These are phyloP conservation scores for Moelleriella libera DNA, from an alignment of 2,329 filamentous ascomycete species.

Conservation along the genomic window DNA sequence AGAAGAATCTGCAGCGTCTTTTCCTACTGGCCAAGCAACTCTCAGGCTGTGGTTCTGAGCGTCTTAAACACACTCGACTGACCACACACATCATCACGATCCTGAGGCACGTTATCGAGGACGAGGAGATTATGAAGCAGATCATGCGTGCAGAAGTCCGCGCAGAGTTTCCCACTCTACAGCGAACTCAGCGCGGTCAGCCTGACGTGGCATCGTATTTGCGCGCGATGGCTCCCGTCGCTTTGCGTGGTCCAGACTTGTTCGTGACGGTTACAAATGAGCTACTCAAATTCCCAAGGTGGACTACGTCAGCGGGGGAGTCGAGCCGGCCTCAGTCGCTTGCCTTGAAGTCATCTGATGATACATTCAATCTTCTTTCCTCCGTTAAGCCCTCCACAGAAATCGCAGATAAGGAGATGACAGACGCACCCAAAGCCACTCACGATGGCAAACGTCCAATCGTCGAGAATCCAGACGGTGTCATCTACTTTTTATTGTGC, in stretches of 20 bases:
- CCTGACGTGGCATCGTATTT: slow-evolving; percentile 62
- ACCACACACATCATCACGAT: slow-evolving; percentile 64
- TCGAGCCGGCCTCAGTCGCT: slow-evolving; percentile 19
- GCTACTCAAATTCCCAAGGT: slow-evolving; percentile 60
- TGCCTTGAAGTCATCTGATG: slow-evolving; percentile 18
- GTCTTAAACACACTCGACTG: slow-evolving; percentile 43
- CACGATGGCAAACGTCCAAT: slow-evolving; percentile 66
- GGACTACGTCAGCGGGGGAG: slow-evolving; percentile 24
- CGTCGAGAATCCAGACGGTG: slow-evolving; percentile 85
- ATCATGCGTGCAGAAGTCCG: slow-evolving; percentile 86
- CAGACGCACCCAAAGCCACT: slow-evolving; percentile 47
- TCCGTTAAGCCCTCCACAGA: slow-evolving; percentile 49
- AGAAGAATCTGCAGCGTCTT: slow-evolving; percentile 74
- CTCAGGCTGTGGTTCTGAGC: slow-evolving; percentile 61
- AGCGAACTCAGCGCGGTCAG: slow-evolving; percentile 32
- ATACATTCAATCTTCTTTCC: background rate
- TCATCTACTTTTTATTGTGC: slow-evolving; percentile 86
- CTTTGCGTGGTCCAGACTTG: slow-evolving; percentile 66
- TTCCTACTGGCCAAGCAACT: slow-evolving; percentile 96
- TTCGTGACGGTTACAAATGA: slow-evolving; percentile 85
- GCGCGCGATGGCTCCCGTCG: slow-evolving; percentile 63
- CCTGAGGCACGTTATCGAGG: slow-evolving; percentile 84
- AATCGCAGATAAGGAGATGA: slow-evolving; percentile 41
- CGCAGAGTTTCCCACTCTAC: slow-evolving; percentile 51
- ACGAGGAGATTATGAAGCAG: slow-evolving; percentile 79